phyloP scores from a whole-genome alignment of 225 moss, liverwort and hornwort species.

The Bryum argenteum region DNA sequence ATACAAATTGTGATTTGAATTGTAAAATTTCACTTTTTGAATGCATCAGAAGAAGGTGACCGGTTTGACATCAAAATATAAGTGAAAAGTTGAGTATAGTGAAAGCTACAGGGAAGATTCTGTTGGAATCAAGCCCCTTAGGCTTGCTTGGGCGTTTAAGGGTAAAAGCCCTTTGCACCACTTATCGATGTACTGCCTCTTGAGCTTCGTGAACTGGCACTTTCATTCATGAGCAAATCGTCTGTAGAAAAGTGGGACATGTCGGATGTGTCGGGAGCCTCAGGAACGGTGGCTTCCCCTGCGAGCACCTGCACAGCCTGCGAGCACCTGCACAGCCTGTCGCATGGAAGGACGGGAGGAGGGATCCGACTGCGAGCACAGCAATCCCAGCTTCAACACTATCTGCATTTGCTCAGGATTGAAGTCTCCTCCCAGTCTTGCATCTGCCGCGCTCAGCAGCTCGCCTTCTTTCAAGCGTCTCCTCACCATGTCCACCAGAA shows the following conservation, averaged over 20 bases:
- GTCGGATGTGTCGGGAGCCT: slow-evolving; percentile 4
- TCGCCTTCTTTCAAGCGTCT: slow-evolving; percentile 20
- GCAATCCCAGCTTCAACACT: slow-evolving; percentile 40
- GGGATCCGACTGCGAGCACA: slow-evolving; percentile 52
- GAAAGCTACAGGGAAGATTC: no score
- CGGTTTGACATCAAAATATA: no score
- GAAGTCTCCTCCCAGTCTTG: slow-evolving; percentile 5
- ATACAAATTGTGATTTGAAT: no score
- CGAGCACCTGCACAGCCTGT: no score
- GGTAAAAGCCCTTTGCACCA: no score
- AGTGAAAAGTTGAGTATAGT: no score
- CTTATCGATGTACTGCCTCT: no score
- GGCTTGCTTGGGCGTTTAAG: no score
- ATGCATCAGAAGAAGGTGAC: no score
- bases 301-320: slow-evolving; percentile 9
- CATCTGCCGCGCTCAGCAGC: slow-evolving; percentile 37
- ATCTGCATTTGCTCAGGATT: slow-evolving; percentile 31
- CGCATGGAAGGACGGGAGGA: slow-evolving; percentile 40
- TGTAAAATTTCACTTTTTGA: no score
- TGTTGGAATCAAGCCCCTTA: no score
- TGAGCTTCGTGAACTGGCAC: background rate
- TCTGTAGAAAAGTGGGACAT: slow-evolving; percentile 6
- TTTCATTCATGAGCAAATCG: slow-evolving; percentile 12
- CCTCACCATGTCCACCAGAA: slow-evolving; percentile 59
- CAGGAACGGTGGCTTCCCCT: slow-evolving; percentile 33